A percentile compares a stretch with the other conserved stretches of the same genome.
phyloP scores from a whole-genome alignment of 345 rosid genomes.

The Orychophragmus violaceus region DNA sequence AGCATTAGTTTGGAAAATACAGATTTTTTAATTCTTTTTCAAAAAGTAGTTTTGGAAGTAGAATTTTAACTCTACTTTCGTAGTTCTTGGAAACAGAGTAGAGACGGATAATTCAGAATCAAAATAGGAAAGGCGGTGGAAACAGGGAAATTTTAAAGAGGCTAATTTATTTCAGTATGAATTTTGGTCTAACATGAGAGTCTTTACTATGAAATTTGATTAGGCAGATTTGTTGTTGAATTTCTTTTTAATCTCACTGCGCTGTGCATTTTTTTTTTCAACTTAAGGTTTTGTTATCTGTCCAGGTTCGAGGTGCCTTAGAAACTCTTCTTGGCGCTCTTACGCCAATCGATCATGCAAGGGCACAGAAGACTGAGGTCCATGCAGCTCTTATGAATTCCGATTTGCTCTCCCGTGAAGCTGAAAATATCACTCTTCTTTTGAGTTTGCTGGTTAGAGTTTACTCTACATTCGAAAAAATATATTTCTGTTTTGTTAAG shows the following conservation, averaged over 20 bases:
- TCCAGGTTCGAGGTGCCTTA: slow-evolving; percentile 84
- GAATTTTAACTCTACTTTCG: neutral
- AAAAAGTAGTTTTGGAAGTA: neutral
- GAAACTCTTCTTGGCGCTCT: slow-evolving; percentile 92
- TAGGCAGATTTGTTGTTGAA: neutral
- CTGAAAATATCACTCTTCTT: slow-evolving; percentile 88
- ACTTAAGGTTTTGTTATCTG: neutral
- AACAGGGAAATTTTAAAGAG: neutral
- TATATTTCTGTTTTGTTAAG: neutral
- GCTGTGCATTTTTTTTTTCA: neutral
- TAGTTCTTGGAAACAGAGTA: neutral
- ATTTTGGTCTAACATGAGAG: neutral
- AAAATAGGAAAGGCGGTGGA: slow-evolving; percentile 4
- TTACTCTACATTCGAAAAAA: neutral
- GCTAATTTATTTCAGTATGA: neutral
- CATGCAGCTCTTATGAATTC: slow-evolving; percentile 95
- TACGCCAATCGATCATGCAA: slow-evolving; percentile 78
- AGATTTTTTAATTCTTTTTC: neutral
- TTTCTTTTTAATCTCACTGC: neutral
- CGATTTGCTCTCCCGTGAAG: slow-evolving; percentile 88
- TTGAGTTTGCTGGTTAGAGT: slow-evolving; percentile 74
- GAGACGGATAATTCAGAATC: neutral
- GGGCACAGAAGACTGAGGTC: slow-evolving; percentile 65
- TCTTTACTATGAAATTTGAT: neutral
- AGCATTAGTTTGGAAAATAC: neutral